These are phyloP conservation scores for Triticum dicoccoides DNA, from an alignment of 176 grass and related monocot species.

Conservation along the genomic window DNA sequence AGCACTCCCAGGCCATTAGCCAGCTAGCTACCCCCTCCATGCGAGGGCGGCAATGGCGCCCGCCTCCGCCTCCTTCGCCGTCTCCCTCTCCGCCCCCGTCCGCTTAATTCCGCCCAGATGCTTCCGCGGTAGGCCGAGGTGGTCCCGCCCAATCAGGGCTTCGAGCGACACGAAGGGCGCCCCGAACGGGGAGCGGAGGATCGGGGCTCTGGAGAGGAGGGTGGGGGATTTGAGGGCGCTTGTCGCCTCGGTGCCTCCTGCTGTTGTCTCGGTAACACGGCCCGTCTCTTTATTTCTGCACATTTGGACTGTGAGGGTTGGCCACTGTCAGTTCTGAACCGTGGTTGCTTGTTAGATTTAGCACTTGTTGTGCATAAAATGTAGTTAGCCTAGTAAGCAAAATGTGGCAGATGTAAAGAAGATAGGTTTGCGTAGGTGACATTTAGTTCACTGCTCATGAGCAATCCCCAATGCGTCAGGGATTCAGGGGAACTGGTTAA, in stretches of 20 bases:
- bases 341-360: background rate
- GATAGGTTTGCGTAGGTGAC: background rate
- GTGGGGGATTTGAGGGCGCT: conserved; percentile 41
- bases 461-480: background rate
- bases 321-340: background rate
- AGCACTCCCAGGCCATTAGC: background rate
- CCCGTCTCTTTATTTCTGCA: background rate
- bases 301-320: background rate
- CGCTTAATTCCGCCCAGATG: background rate
- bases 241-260: conserved; percentile 31
- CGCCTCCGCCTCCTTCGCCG: conserved; percentile 18
- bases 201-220: conserved; percentile 32
- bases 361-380: background rate
- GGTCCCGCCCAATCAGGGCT: conserved; percentile 34
- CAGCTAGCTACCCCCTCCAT: conserved; percentile 10
- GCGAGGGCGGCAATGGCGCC: conserved; percentile 48
- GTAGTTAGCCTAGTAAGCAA: background rate
- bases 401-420: background rate
- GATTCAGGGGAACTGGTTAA: background rate
- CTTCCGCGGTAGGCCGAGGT: background rate
- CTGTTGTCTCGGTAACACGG: conserved; percentile 33
- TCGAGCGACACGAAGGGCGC: conserved; percentile 8
- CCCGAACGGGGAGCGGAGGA: background rate
- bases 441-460: background rate
- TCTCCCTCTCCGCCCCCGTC: background rate